Base-by-base conservation (phyloP, 164 flowering plant species). In the Sedum album region DNA sequence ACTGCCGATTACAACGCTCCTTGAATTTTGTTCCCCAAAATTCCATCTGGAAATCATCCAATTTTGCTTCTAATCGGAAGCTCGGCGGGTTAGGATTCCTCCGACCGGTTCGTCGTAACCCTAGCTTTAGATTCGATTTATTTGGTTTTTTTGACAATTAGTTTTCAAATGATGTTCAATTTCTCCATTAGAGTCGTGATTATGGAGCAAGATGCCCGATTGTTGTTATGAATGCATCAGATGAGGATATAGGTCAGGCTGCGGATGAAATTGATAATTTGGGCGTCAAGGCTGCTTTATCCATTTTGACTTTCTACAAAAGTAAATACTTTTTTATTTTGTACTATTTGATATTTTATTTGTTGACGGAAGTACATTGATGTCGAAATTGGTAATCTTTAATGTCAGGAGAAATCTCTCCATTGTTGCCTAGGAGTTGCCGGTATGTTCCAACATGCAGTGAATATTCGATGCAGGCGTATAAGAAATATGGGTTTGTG, bases 401-500 rank as follows among this genome's bases (percentile, higher is more conserved):
- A n/a, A n/a, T 44, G 48, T 11, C 2, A 44, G 48, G 90, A 76
- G 97, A 91, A 73, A 93, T 93, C 28, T 93, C 98, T 33, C 98
- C 97, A 5, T 10, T 91, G 67, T 62, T 93, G 80, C 97, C 91
- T 2, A 84, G 81, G 11, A 93, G 98, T 72, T 93, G 98, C 69
- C 80, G 96, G 6, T 93, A 85, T 67, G 82, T 89, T 57, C 98
- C 96, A 2, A 84, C 93, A 0, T 93, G 98, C 71, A 93, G 98
- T 69, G 98, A 91, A 78, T 93, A 93, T 69, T 91, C 96, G 3
- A 93, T 89, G 97, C 78, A 81, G 76, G 97, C 98, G 44, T 93
- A 89, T 82, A 88, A 88, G 82, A 89, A 80, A 73, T 89, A 93
- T 75, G 98, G 98, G 49, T 80, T 88, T 55, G 79, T 69, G 0